Evolutionary conservation across 208 protist species (phyloP).

Genomic region (Blechomonas ayalai): DNA sequence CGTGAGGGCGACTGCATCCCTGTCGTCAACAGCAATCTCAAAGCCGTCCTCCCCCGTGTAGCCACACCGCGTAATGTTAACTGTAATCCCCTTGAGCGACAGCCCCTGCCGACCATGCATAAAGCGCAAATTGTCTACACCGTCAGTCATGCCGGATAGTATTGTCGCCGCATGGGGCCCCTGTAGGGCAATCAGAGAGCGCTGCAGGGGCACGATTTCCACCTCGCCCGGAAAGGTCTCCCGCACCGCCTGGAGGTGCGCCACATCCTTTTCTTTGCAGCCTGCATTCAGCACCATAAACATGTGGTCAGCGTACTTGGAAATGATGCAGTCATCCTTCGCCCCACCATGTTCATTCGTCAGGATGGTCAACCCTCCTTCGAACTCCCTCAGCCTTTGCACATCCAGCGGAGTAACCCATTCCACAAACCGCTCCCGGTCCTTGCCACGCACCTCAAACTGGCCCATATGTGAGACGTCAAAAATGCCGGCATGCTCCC

Average conservation of each 20-base stretch:
- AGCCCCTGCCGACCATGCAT: slow-evolving; percentile 63
- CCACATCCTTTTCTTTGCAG: slow-evolving; percentile 93
- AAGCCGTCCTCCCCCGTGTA: slow-evolving; percentile 99
- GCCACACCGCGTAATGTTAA: slow-evolving; percentile 86
- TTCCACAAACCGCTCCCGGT: slow-evolving; percentile 92
- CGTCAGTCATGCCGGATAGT: slow-evolving; percentile 25
- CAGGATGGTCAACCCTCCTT: slow-evolving; percentile 84
- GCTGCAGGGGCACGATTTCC: slow-evolving; percentile 61
- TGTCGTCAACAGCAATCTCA: slow-evolving; percentile 86
- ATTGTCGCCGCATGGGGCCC: slow-evolving; percentile 79
- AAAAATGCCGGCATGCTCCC: slow-evolving; percentile 88
- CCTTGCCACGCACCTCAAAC: slow-evolving; percentile 82
- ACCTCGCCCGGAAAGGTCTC: slow-evolving; percentile 71
- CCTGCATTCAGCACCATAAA: slow-evolving; percentile 96
- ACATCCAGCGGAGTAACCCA: slow-evolving; percentile 85
- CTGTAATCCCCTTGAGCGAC: slow-evolving; percentile 31
- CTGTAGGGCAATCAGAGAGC: slow-evolving; percentile 90
- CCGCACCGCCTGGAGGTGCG: slow-evolving; percentile 49
- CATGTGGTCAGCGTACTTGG: slow-evolving; percentile 80
- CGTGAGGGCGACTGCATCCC: slow-evolving; percentile 36
- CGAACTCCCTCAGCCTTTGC: slow-evolving; percentile 15
- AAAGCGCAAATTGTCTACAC: slow-evolving; percentile 65
- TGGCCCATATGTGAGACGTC: slow-evolving; percentile 98
- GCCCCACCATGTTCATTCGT: slow-evolving; percentile 92
- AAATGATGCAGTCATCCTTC: slow-evolving; percentile 96